Conservation (phyloP, 192 early-diverging fungal genomes). For the Gigaspora rosea region DNA sequence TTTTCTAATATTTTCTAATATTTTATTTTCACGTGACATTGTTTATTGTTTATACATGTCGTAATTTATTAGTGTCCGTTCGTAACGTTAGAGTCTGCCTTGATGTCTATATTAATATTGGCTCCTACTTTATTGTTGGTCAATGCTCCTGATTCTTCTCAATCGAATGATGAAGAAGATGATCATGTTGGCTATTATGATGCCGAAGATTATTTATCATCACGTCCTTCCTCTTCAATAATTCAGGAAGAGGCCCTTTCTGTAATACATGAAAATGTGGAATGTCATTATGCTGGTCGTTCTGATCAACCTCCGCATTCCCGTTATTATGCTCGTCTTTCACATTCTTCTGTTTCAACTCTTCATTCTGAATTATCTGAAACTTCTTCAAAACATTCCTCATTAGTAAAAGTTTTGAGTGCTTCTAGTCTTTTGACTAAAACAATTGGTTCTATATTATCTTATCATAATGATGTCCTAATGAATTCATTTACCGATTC, state of each 20-base stretch:
- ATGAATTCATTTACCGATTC: neutral
- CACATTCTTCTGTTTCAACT: neutral
- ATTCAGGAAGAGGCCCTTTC: neutral
- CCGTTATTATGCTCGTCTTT: neutral
- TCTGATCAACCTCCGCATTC: too few relatives aligned
- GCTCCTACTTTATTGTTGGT: conserved; percentile 17
- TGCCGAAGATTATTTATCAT: neutral
- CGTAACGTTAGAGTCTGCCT: conserved; percentile 19
- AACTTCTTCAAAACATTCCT: neutral
- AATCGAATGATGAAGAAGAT: neutral
- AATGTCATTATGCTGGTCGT: too few relatives aligned
- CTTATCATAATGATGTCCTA: conserved; percentile 12
- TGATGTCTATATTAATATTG: conserved; percentile 28
- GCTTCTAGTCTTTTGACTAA: conserved; percentile 8
- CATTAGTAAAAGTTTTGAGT: conserved; percentile 17
- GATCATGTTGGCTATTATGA: neutral
- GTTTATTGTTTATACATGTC: neutral
- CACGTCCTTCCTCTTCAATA: neutral
- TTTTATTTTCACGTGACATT: neutral
- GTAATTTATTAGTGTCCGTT: conserved; percentile 7
- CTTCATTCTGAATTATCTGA: neutral
- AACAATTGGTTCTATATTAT: neutral
- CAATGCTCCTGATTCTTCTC: neutral
- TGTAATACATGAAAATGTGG: too few relatives aligned
- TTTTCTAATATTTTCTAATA: neutral